Conservation (phyloP, 169 alveolate species). For the Eimeria falciformis region DNA sequence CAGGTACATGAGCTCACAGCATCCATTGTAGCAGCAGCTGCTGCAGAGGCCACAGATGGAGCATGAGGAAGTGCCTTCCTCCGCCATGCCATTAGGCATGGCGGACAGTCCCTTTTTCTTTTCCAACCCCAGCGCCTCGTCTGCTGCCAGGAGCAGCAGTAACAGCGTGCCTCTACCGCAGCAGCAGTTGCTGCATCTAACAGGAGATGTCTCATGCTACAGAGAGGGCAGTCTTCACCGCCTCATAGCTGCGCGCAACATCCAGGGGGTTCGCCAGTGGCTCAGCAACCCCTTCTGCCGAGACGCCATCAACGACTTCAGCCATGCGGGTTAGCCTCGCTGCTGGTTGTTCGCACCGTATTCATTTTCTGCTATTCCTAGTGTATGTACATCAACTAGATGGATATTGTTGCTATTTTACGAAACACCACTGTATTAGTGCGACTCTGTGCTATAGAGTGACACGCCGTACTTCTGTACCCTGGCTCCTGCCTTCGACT, state of each 20-base stretch:
- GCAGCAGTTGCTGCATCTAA: constrained; percentile 60
- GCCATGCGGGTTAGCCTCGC: constrained; percentile 65
- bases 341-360: neutral
- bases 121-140: neutral
- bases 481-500: neutral
- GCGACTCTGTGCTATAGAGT: neutral
- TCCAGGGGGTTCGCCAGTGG: constrained; percentile 74
- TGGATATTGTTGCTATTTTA: neutral
- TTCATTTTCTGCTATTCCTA: neutral
- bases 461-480: neutral
- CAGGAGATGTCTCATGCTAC: neutral
- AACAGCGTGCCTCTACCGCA: constrained; percentile 36
- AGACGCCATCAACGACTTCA: constrained; percentile 70
- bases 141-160: constrained; percentile 36
- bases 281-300: constrained; percentile 70
- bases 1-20: constrained; percentile 47
- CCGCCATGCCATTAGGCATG: constrained; percentile 27
- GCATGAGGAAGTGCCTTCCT: neutral
- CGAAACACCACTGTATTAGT: neutral
- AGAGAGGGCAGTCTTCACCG: constrained; percentile 68
- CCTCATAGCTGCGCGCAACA: constrained; percentile 63
- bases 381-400: neutral
- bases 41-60: constrained; percentile 1
- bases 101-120: constrained; percentile 36
- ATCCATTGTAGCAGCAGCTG: constrained; percentile 23